Evolutionary conservation across 2,329 filamentous ascomycete genomes (phyloP), one percentile per base, ranked within the genome.

Genomic region (Aureobasidium uvarum): DNA sequence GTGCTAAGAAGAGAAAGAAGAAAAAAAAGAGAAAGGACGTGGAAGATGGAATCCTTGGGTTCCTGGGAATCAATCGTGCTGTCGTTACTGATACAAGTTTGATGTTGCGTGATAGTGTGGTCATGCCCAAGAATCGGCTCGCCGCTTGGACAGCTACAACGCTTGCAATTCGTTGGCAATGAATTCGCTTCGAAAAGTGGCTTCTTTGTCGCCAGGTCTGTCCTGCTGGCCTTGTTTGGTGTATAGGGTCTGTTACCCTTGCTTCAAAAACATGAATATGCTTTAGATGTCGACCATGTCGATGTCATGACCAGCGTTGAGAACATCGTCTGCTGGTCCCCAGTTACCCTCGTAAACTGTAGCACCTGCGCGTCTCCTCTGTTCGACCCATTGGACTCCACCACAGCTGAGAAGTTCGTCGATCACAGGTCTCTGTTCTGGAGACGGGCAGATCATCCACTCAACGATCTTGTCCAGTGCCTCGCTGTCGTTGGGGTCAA

Each of bases 331-430:
- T 28, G 84, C 84, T 38, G 94, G 94, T 4, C 95, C 95, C 90
- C 93, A 99, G 75, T 91, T 95, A 68, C 95, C 95, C 79, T 99
- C 95, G 71, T 90, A 99, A 62, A 99, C 88, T 0, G 92, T 97
- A n/a, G 95, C 95, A 51, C 92, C 91, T 13, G 92, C 91, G 64
- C 89, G 87, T 64, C 92, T 87, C 68, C 92, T 87, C 59, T 82
- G 80, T 64, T 87, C 85, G 38, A 96, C 89, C 90, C 95, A 99
- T 67, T 84, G 84, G 62, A 96, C 84, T 28, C 92, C 91, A 56
- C 88, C 86, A 1, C 88, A 84, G 52, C 84, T 79, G 54, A 96
- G 84, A 13, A 99, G 79, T 68, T 96, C 85, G 62, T 89, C 83
- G 28, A 92, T 85, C 1, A 84, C 85, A 5, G 94, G 95, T 62